Evolutionary conservation across 2,329 filamentous ascomycete genomes (phyloP).

Genomic region (Xylariaceae sp.): DNA sequence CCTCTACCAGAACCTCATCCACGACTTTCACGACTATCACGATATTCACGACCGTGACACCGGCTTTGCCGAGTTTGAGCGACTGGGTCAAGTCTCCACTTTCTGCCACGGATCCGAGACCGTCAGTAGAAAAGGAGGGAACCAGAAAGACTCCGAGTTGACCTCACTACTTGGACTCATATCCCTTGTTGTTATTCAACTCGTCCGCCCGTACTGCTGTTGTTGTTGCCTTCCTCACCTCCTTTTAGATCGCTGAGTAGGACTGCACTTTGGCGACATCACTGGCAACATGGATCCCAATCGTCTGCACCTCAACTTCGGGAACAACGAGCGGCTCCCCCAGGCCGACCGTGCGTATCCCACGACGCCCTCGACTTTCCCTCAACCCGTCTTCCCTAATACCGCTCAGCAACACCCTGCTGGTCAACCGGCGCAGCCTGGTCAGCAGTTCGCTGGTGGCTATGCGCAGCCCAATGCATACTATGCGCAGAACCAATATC

Average conservation of each 20-base stretch:
- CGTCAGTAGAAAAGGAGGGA: not conserved
- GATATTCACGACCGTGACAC: not conserved
- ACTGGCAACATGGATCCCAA: constrained; percentile 45
- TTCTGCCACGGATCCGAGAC: not conserved
- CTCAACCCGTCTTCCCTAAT: constrained; percentile 69
- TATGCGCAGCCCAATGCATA: constrained; percentile 50
- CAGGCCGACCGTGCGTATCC: constrained; percentile 67
- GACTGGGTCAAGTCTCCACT: not conserved
- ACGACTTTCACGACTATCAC: too few relatives aligned
- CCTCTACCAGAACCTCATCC: too few relatives aligned
- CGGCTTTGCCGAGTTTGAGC: not conserved
- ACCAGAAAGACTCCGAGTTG: not conserved
- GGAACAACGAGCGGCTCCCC: constrained; percentile 59
- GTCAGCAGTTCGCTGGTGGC: constrained; percentile 42
- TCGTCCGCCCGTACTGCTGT: not conserved
- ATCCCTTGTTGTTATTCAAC: not conserved
- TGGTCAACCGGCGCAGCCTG: constrained; percentile 35
- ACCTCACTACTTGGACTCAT: not conserved
- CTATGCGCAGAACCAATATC: constrained; percentile 58
- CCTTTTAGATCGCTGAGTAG: not conserved
- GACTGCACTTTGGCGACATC: not conserved
- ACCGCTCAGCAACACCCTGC: constrained; percentile 46
- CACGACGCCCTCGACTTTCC: constrained; percentile 92
- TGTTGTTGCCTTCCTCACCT: not conserved
- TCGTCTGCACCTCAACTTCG: constrained; percentile 61